Evolutionary conservation across 129 eudicot genomes (phyloP).

Genomic region (Centrapalus pauciflorus): DNA sequence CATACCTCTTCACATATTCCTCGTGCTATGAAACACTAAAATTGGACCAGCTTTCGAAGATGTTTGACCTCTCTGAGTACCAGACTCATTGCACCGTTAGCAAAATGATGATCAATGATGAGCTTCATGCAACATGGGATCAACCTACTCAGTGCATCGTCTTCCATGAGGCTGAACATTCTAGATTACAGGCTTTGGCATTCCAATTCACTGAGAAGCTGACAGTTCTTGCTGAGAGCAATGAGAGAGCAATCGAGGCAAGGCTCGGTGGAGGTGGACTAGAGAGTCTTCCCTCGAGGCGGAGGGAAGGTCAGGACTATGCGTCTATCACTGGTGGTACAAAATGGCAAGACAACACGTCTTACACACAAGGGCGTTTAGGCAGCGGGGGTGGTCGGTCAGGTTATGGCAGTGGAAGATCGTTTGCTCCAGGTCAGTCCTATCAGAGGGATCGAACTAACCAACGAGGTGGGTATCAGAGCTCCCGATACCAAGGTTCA

Average conservation of each 20-base stretch:
- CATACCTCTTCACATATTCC: conserved; percentile 63
- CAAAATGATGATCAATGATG: conserved; percentile 83
- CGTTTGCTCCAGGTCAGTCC: conserved; percentile 31
- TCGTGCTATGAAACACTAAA: conserved; percentile 48
- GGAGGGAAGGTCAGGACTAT: conserved; percentile 73
- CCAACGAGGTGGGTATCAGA: conserved; percentile 45
- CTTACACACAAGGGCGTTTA: conserved; percentile 42
- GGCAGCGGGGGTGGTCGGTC: conserved; percentile 47
- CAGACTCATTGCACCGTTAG: conserved; percentile 61
- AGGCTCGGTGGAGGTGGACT: conserved; percentile 65
- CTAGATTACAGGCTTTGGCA: conserved; percentile 67
- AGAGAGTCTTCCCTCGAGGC: conserved; percentile 49
- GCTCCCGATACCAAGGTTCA: conserved; percentile 31
- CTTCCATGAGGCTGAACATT: conserved; percentile 67
- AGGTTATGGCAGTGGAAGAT: conserved; percentile 42
- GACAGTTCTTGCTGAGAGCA: conserved; percentile 57
- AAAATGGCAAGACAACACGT: conserved; percentile 51
- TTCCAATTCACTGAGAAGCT: conserved; percentile 72
- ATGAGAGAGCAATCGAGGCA: conserved; percentile 57
- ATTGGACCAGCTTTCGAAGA: conserved; percentile 58
- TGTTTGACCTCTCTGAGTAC: conserved; percentile 66
- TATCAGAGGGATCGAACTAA: conserved; percentile 34
- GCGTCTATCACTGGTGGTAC: conserved; percentile 44
- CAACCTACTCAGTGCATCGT: conserved; percentile 64
- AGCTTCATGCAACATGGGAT: conserved; percentile 79